Conservation (phyloP, 768 basidiomycete species). For the Inosperma sp. region DNA sequence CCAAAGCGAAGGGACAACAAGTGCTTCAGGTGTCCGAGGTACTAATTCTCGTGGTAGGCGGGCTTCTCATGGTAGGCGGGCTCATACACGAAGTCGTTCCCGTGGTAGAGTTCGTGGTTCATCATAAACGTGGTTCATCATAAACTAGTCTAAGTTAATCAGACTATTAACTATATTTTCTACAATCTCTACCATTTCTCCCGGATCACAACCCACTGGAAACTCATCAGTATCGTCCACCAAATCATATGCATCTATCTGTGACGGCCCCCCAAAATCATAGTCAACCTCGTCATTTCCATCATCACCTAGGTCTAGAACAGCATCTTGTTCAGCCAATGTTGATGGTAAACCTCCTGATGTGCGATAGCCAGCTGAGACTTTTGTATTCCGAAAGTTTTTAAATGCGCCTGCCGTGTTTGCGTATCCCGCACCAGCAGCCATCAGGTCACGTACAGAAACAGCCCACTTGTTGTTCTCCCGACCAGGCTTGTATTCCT, state of each 20-base stretch:
- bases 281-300: neutral
- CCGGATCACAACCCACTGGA: neutral
- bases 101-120: neutral
- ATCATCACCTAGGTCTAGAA: neutral
- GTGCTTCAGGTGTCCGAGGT: no score
- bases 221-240: neutral
- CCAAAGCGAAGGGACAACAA: no score
- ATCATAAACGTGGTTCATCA: neutral
- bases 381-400: conserved; percentile 10
- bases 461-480: neutral
- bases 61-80: neutral
- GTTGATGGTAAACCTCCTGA: neutral
- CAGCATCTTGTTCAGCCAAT: neutral
- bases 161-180: neutral
- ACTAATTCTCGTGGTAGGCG: no score
- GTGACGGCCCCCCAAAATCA: conserved; percentile 6
- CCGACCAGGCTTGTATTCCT: conserved; percentile 1
- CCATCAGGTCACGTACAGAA: conserved; percentile 9
- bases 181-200: neutral
- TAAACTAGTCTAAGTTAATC: neutral
- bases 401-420: conserved; percentile 8
- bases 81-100: neutral
- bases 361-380: conserved; percentile 1
- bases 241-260: neutral
- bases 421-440: conserved; percentile 9